Percentiles rank a stretch among this genome's conserved stretches.
Conservation (phyloP, 1,139 yeast genomes). For the Blastobotrys apis region DNA sequence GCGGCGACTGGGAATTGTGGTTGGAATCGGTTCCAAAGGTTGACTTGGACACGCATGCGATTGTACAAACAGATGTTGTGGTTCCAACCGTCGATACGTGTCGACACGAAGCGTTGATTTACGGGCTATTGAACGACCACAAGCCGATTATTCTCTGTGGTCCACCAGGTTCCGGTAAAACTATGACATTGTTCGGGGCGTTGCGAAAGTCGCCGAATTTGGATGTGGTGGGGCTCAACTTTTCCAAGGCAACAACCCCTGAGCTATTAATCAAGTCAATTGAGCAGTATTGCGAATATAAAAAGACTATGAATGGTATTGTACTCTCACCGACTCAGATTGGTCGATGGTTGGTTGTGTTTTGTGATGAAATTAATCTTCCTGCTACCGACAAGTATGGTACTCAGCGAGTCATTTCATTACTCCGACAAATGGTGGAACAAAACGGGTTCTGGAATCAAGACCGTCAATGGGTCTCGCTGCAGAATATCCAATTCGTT, state of each 20-base stretch:
- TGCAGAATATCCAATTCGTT: conserved; percentile 72
- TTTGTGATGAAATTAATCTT: conserved; percentile 89
- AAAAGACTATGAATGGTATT: conserved; percentile 48
- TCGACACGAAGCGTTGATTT: conserved; percentile 60
- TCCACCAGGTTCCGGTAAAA: conserved; percentile 97
- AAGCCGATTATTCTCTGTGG: conserved; percentile 77
- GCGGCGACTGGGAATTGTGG: conserved; percentile 52
- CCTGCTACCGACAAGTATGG: conserved; percentile 75
- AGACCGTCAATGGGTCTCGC: conserved; percentile 60
- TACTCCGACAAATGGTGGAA: conserved; percentile 73
- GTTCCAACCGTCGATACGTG: conserved; percentile 79
- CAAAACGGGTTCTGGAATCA: conserved; percentile 71
- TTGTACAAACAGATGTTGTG: conserved; percentile 58
- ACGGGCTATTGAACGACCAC: conserved; percentile 53
- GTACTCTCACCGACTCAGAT: conserved; percentile 55
- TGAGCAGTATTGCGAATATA: conserved; percentile 69
- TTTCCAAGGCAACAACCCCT: conserved; percentile 78
- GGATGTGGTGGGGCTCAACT: conserved; percentile 67
- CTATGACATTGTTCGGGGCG: conserved; percentile 79
- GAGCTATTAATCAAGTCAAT: conserved; percentile 56
- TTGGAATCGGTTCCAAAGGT: conserved; percentile 41
- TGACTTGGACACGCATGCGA: conserved; percentile 60
- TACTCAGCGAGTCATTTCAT: conserved; percentile 68
- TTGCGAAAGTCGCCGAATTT: conserved; percentile 54
- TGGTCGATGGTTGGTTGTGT: conserved; percentile 75